phyloP scores from a whole-genome alignment of 2,329 filamentous ascomycete genomes.

The Colletotrichum neosansevieriae region DNA sequence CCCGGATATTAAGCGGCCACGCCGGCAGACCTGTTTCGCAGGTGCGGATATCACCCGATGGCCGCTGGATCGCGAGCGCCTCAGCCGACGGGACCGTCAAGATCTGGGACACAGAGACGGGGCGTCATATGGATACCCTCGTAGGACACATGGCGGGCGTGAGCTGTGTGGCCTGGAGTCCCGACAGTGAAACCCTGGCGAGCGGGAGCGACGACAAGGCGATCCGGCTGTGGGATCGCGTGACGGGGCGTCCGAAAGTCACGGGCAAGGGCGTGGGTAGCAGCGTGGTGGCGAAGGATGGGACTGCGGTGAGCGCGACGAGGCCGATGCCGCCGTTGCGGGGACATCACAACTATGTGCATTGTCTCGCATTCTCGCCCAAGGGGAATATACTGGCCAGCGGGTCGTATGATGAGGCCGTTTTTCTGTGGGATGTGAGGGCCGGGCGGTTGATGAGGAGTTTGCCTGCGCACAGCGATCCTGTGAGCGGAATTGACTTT shows the following conservation, averaged over 20 bases:
- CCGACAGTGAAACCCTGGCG: slow-evolving; percentile 87
- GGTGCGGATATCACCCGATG: slow-evolving; percentile 92
- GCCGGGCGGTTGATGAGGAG: slow-evolving; percentile 89
- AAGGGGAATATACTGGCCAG: slow-evolving; percentile 98
- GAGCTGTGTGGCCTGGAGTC: slow-evolving; percentile 93
- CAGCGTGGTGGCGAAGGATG: slow-evolving; percentile 39
- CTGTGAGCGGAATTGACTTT: slow-evolving; percentile 93
- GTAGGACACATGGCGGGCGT: slow-evolving; percentile 95
- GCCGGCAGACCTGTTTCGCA: slow-evolving; percentile 78
- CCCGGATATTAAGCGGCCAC: slow-evolving; percentile 79
- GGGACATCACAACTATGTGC: slow-evolving; percentile 97
- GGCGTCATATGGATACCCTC: slow-evolving; percentile 85
- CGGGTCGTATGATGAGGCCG: slow-evolving; percentile 96
- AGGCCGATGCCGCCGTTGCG: slow-evolving; percentile 69
- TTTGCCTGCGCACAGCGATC: slow-evolving; percentile 93
- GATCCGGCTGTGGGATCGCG: slow-evolving; percentile 89
- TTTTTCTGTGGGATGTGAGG: slow-evolving; percentile 96
- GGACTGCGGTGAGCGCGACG: slow-evolving; percentile 26
- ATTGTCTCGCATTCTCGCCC: slow-evolving; percentile 93
- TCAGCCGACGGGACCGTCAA: slow-evolving; percentile 93
- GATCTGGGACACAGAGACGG: slow-evolving; percentile 86
- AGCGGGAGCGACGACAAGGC: slow-evolving; percentile 96
- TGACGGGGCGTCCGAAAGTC: slow-evolving; percentile 68
- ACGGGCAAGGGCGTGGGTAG: slow-evolving; percentile 51
- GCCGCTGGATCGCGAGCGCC: slow-evolving; percentile 87